Base-by-base conservation (phyloP, 352 stramenopile genomes). In the Pythium vanterpoolii region DNA sequence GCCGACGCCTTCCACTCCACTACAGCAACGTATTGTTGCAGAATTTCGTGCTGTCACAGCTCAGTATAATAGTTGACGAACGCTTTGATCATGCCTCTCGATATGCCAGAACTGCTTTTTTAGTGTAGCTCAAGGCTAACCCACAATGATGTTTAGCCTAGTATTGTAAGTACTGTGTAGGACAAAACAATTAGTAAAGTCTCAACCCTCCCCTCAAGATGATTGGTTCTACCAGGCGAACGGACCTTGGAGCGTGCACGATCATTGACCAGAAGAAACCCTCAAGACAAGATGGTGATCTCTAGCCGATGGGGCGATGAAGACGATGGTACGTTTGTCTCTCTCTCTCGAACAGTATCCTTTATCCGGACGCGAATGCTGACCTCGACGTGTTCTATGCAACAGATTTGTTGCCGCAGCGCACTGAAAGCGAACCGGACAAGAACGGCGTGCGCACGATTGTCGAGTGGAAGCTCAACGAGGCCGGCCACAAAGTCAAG, bases 391-490 rank as follows among this genome's bases (percentile, higher is more conserved):
- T 31, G 10, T 42, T 30, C 24, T 30, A n/a, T 18, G 23, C 13
- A 23, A 36, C 48, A 79, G 83, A 95, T 68, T 57, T 90, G 50
- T 54, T 95, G 58, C 86, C 87, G 63, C 73, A 77, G 67, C 83
- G 83, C 73, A 88, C 85, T 62, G 86, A 93, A 59, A 91, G 76
- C 63, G 87, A 92, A 47, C 79, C 83, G 38, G 87, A 95, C 67
- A 64, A 74, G 50, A 82, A 90, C 45, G 87, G 87, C 28, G 80
- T 96, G 28, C 85, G 83, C 52, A 89, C 86, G 68, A 79, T 96
- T 48, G 73, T 96, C n/a, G 83, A 93, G 66, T 95, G 84, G 83
- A 96, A 95, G 75, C 71, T 88, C 63, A 93, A 96, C 63, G 87
- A 95, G 23, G 75, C 82, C 21, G 79, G 83, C n/a, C 86, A 95